Evolutionary conservation across 257 asterid species (phyloP).

Genomic region (Rubia yunnanensis): DNA sequence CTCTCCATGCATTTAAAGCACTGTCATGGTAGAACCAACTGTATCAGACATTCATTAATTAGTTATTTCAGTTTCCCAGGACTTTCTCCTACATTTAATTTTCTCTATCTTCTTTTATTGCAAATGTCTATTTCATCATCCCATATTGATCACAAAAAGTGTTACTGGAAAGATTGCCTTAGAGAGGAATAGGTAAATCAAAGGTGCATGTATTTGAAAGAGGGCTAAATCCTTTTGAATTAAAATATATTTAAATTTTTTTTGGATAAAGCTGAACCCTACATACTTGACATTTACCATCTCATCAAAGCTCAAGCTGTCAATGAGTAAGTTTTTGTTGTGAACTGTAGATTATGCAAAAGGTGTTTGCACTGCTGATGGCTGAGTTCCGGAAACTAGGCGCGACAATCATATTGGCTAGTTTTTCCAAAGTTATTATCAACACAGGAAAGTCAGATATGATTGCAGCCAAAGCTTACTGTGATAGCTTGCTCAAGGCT

Average conservation of each 20-base stretch:
- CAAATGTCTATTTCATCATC: not conserved
- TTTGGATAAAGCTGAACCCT: not conserved
- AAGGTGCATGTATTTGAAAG: not conserved
- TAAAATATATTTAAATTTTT: not conserved
- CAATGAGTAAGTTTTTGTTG: not conserved
- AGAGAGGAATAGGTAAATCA: not conserved
- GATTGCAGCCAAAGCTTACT: conserved; percentile 86
- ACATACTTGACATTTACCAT: not conserved
- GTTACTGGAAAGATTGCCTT: not conserved
- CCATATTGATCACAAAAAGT: not conserved
- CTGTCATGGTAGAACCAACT: not conserved
- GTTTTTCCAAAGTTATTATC: conserved; percentile 72
- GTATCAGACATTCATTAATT: not conserved
- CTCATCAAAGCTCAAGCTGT: not conserved
- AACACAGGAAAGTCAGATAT: conserved; percentile 88
- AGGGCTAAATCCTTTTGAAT: not conserved
- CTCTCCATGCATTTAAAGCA: not conserved
- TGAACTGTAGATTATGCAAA: conserved; percentile 70
- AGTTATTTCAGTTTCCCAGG: not conserved
- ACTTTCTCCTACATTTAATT: not conserved
- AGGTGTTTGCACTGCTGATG: conserved; percentile 86
- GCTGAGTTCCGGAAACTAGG: conserved; percentile 95
- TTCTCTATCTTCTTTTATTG: not conserved
- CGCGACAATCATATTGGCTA: conserved; percentile 68
- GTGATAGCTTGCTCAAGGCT: conserved; percentile 79